Conservation (phyloP, 768 basidiomycete genomes). For the Pulveroboletus sp. region DNA sequence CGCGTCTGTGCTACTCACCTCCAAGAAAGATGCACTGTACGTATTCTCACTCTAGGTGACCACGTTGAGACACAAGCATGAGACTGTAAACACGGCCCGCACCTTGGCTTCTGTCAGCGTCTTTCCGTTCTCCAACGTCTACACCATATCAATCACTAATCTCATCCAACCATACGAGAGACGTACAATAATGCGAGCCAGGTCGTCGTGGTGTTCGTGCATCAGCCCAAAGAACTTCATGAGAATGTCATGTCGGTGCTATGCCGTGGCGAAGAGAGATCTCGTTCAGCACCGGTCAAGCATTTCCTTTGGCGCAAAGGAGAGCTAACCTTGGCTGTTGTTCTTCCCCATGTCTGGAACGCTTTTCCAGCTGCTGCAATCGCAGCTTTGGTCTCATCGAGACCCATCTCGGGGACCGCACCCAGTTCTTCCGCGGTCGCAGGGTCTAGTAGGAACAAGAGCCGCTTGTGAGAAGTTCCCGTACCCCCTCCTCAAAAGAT, state of each 20-base stretch:
- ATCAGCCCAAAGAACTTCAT: constrained; percentile 74
- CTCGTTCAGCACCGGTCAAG: not conserved
- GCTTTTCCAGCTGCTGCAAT: constrained; percentile 78
- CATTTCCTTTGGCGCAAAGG: not conserved
- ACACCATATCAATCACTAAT: constrained; percentile 13
- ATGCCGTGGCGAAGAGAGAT: not conserved
- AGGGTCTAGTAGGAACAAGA: constrained; percentile 57
- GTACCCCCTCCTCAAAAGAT: not conserved
- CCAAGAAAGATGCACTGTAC: constrained; percentile 83
- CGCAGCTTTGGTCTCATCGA: constrained; percentile 78
- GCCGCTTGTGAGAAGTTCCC: not conserved
- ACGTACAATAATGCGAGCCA: constrained; percentile 79
- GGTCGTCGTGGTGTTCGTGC: constrained; percentile 81
- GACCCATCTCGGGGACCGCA: constrained; percentile 83
- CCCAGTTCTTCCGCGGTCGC: constrained; percentile 82
- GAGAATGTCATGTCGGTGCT: constrained; percentile 82
- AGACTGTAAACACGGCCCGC: not conserved
- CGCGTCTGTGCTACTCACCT: constrained; percentile 42
- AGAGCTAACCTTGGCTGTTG: constrained; percentile 70
- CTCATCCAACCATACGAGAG: not conserved
- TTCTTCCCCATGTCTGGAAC: constrained; percentile 81
- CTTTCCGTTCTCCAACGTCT: constrained; percentile 97
- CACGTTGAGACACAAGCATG: not conserved
- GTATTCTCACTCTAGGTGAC: constrained; percentile 62
- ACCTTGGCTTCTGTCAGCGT: constrained; percentile 80